A percentile compares a stretch with the other conserved stretches of the same genome.
Conservation (phyloP, 495 filamentous ascomycete genomes). For the Daldinia loculata region DNA sequence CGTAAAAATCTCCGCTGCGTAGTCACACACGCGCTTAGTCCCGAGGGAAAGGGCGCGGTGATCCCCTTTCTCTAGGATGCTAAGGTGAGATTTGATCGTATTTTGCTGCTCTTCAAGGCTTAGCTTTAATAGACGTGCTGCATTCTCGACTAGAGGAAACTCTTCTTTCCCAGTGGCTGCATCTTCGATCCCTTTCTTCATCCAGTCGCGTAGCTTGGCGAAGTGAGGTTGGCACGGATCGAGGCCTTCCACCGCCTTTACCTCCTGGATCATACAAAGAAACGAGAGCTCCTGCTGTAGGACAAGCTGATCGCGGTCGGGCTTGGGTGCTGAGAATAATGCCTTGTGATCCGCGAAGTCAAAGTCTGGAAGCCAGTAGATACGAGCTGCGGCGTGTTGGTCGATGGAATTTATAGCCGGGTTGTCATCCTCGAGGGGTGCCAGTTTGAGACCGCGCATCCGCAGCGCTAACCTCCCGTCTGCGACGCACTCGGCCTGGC, state of each 20-base stretch:
- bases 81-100: background rate
- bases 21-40: conserved; percentile 43
- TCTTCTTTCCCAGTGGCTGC: conserved; percentile 20
- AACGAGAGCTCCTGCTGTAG: background rate
- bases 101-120: background rate
- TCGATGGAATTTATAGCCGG: conserved; percentile 20
- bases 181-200: conserved; percentile 32
- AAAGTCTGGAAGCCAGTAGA: conserved; percentile 49
- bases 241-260: conserved; percentile 27
- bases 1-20: conserved; percentile 30
- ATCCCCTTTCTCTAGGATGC: conserved; percentile 25
- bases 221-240: conserved; percentile 43
- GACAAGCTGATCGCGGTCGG: background rate
- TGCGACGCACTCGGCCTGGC: conserved; percentile 36
- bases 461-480: conserved; percentile 33
- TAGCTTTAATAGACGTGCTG: background rate
- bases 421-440: conserved; percentile 42
- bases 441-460: conserved; percentile 36
- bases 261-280: background rate
- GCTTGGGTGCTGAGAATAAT: conserved; percentile 28
- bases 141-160: conserved; percentile 27
- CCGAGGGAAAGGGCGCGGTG: conserved; percentile 34
- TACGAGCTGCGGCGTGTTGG: conserved; percentile 43
- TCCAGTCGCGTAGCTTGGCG: conserved; percentile 46
- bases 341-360: conserved; percentile 44